Base-by-base conservation (phyloP, 306 rosid species). In the Styphnolobium japonicum region DNA sequence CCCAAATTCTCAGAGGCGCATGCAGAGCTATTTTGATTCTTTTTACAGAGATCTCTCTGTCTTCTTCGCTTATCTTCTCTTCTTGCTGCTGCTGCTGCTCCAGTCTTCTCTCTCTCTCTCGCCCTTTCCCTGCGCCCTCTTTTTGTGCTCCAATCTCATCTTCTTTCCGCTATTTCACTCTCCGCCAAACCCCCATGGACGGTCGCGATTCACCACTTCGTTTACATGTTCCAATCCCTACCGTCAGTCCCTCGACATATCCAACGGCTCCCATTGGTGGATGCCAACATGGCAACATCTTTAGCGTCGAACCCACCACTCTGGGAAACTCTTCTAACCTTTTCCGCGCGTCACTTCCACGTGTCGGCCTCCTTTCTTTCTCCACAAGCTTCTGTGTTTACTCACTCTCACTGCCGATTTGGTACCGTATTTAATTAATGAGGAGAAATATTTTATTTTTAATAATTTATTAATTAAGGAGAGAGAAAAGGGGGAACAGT, bases 231-330 rank as follows among this genome's bases (percentile, higher is more conserved):
- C 14, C 27, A 1, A 90, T 92, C 89, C 33, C 1, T 3, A 43
- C 94, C 91, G 74, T 86, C 25, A 0, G 0, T 27, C 48, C 4
- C 6, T 0, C 21, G 4, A 27, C 80, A n/a, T 55, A 93, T 86
- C 95, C 61, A 37, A 45, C 90, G 93, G 92, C 21, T 21, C 2
- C 3, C 7, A 10, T 58, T 25, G 4, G 9, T 15, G 6, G 0
- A 2, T 57, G 71, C 97, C 94, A 58, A 80, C 98, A 87, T 93
- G 99, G 98, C 94, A 86, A 18, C 15, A 87, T 87, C 90, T 0
- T 0, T 3, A 12, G 85, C 97, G 85, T 92, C 4, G 21, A 5
- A 1, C 46, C 11, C 43, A 49, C 39, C 49, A 10, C 81, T 76
- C 80, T 45, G 23, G 60, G 33, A 27, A 72, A 10, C 65, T n/a